Evolutionary conservation across 2,329 filamentous ascomycete genomes (phyloP), one percentile per base, ranked within the genome.

Genomic region (Xylariaceae sp.): DNA sequence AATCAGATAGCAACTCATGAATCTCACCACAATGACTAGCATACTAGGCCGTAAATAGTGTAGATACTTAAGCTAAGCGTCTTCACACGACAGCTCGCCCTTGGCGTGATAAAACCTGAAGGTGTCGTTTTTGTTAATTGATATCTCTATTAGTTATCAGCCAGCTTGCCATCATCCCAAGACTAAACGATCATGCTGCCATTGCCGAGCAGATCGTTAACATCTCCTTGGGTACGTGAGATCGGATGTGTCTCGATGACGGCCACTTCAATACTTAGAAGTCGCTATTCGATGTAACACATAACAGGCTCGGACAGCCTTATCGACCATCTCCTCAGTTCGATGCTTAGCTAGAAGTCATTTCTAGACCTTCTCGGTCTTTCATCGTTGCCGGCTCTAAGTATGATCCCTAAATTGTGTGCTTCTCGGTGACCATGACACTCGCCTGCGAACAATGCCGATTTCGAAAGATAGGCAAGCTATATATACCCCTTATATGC

Each of bases 271-370:
- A 51, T 51, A 18, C 44, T 32, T n/a, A 20, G 49, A 20, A 51
- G 49, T n/a, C 29, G 18, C 23, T 42, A 52, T 42, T 52, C 50
- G 20, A 52, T 52, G n/a, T 42, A 42, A 26, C 23, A 26, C 23
- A 26, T 26, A 26, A 26, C 23, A 4, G 23, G 4, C 23, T 9
- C 23, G 9, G 4, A 26, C 9, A 4, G 23, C 23, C 23, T 9
- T 26, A 26, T 26, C 23, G 4, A 26, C 23, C n/a, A n/a, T n/a
- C n/a, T n/a, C n/a, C n/a, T n/a, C n/a, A n/a, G n/a, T n/a, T 26
- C 23, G 23, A 9, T 26, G 23, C 23, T 26, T 26, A 26, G 23
- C 23, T 26, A 26, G 23, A 4, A 26, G 23, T 9, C 23, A 26
- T 26, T 26, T 26, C 23, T 9, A 26, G 23, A 26, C 23, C 23